Percentiles rank a stretch among this genome's conserved stretches.
These are phyloP conservation scores for Rugosomyces carneus DNA, from an alignment of 1,284 basidiomycete species.

Conservation along the genomic window DNA sequence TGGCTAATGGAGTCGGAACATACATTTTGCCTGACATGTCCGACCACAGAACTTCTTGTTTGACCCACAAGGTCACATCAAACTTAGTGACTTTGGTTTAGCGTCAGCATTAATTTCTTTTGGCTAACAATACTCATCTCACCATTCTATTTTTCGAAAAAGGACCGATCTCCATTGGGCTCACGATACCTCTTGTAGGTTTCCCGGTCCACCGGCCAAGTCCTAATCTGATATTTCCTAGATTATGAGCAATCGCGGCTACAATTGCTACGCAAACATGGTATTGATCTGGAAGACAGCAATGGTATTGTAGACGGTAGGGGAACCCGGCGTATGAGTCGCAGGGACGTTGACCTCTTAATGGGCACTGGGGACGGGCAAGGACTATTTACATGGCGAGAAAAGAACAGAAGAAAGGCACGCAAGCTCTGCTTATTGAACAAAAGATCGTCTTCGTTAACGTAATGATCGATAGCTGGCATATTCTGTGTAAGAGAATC, in stretches of 20 bases:
- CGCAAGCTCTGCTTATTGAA: slow-evolving; percentile 2
- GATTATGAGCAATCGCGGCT: slow-evolving; percentile 94
- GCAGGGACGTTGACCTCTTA: slow-evolving; percentile 70
- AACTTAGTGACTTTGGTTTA: slow-evolving; percentile 92
- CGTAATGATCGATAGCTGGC: slow-evolving; percentile 55
- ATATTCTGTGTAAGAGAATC: slow-evolving; percentile 78
- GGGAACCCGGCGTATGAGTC: slow-evolving; percentile 70
- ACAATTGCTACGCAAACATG: slow-evolving; percentile 87
- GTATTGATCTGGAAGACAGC: slow-evolving; percentile 86
- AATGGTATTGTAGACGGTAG: slow-evolving; percentile 57
- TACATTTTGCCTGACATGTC: not conserved
- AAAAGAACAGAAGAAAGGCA: slow-evolving; percentile 87
- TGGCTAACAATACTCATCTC: slow-evolving; percentile 14
- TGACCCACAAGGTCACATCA: slow-evolving; percentile 89
- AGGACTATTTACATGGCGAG: slow-evolving; percentile 89
- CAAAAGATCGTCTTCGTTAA: slow-evolving; percentile 15
- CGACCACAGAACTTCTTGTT: slow-evolving; percentile 85
- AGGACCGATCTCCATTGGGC: slow-evolving; percentile 85
- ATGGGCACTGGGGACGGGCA: slow-evolving; percentile 75
- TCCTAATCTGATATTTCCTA: slow-evolving; percentile 24
- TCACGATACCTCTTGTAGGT: slow-evolving; percentile 83
- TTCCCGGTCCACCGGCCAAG: slow-evolving; percentile 11
- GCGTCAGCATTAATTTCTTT: slow-evolving; percentile 53
- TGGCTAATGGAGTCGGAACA: slow-evolving; percentile 10
- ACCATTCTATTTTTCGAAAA: slow-evolving; percentile 21